Conservation (phyloP, 192 early-diverging fungal species). For the Backusella psychrophila region DNA sequence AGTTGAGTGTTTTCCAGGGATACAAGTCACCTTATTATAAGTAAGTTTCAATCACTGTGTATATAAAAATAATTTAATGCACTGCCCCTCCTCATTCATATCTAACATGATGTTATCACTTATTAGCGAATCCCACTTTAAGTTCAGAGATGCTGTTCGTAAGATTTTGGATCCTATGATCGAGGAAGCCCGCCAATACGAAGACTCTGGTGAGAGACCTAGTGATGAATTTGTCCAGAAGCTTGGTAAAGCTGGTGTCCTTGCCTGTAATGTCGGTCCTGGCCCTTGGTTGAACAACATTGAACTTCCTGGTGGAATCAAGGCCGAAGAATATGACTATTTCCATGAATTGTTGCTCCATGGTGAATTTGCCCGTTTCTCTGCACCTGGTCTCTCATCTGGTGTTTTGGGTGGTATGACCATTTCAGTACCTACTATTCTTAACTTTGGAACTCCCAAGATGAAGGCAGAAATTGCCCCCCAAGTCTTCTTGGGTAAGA, state of each 20-base stretch:
- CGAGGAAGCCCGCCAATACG: constrained; percentile 66
- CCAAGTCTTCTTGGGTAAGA: constrained; percentile 65
- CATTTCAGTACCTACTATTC: constrained; percentile 75
- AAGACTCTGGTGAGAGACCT: constrained; percentile 74
- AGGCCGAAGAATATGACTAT: constrained; percentile 58
- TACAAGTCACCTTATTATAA: constrained; percentile 34
- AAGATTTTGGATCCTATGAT: constrained; percentile 72
- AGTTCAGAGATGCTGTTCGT: constrained; percentile 59
- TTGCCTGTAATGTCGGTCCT: constrained; percentile 60
- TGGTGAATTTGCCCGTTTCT: constrained; percentile 75
- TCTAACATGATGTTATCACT: constrained; percentile 14
- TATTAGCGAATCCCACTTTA: constrained; percentile 64
- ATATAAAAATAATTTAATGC: background rate
- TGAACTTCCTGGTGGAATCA: constrained; percentile 51
- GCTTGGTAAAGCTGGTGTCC: constrained; percentile 65
- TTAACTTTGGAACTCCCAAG: constrained; percentile 69
- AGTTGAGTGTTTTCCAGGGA: constrained; percentile 60
- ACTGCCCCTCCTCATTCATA: background rate
- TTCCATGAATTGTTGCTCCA: constrained; percentile 67
- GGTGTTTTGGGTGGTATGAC: constrained; percentile 70
- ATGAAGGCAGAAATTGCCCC: constrained; percentile 56
- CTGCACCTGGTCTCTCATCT: constrained; percentile 66
- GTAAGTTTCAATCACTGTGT: constrained; percentile 13
- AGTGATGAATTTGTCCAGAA: constrained; percentile 64
- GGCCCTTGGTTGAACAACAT: constrained; percentile 31